Evolutionary conservation across 1,139 yeast species (phyloP), one percentile per base, ranked within the genome.

Genomic region (Sporopachydermia cereana): DNA sequence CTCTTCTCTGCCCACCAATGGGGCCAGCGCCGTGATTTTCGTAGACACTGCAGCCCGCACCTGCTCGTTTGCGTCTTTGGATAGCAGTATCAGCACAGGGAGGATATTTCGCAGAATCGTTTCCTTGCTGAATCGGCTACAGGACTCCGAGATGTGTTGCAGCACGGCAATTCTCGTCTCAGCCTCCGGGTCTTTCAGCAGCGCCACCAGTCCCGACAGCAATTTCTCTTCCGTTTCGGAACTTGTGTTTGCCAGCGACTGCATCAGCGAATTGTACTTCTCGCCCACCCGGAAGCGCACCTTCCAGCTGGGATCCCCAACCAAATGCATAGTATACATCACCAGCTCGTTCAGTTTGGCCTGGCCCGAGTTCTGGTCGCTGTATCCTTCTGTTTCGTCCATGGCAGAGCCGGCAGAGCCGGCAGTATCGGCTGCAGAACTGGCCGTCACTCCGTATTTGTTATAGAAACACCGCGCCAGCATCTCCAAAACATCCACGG

Each of bases 201-300:
- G 71, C 41, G 75, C 64, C 52, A 88, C 71, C 60, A 91, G 83
- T 42, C 79, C 84, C 56, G 76, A 82, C 52, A 76, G 82, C 56
- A 80, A 76, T 63, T 68, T 73, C 50, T 67, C 66, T 47, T 78
- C 78, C 43, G 69, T 66, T 49, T 71, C 76, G 44, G 70, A 70
- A n/a, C 22, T 21, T 25, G 29, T 25, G 47, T 68, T 64, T 54
- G 72, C 71, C 58, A 89, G 81, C 53, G 79, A 79, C 24, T 67
- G 59, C 2, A 95, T 86, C 50, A 93, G 74, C 52, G 72, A 71
- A 55, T 80, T 84, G 59, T 86, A 89, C 57, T 88, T 75, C 61
- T 89, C 96, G 24, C 97, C 96, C 24, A 95, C 95, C 77, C 94
- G 88, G 66, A 91, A 93, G 57, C 98, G 77, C 47, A 93, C 97